Percentiles rank a stretch among this genome's conserved stretches.
Conservation (phyloP, 2,329 filamentous ascomycete genomes). For the Sclerotinia glacialis region DNA sequence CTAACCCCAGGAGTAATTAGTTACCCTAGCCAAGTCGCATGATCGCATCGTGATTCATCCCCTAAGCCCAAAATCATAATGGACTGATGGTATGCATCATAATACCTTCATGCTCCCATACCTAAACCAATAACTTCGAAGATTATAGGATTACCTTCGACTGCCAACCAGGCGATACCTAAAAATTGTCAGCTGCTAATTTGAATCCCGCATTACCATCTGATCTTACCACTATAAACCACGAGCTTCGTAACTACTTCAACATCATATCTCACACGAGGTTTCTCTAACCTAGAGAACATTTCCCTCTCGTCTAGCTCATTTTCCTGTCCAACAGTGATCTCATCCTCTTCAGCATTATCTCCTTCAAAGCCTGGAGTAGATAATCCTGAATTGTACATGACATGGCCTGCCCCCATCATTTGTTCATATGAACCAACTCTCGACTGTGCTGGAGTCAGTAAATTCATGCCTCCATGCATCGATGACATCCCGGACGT, state of each 20-base stretch:
- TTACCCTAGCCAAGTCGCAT: neutral
- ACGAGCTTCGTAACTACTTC: slow-evolving; percentile 96
- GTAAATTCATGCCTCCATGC: slow-evolving; percentile 43
- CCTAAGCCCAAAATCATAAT: neutral
- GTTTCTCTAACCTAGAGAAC: slow-evolving; percentile 79
- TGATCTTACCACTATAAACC: slow-evolving; percentile 77
- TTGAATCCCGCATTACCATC: slow-evolving; percentile 20
- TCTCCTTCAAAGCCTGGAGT: slow-evolving; percentile 39
- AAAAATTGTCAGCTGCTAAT: slow-evolving; percentile 12
- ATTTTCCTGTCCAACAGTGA: slow-evolving; percentile 48
- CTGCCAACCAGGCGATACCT: slow-evolving; percentile 82
- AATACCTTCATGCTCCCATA: slow-evolving; percentile 31
- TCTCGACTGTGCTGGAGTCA: slow-evolving; percentile 46
- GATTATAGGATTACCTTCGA: slow-evolving; percentile 45
- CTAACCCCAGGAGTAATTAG: slow-evolving; percentile 2
- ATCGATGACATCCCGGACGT: slow-evolving; percentile 44
- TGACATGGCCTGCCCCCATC: slow-evolving; percentile 65
- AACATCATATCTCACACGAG: slow-evolving; percentile 93
- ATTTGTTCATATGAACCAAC: slow-evolving; percentile 67
- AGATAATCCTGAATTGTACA: slow-evolving; percentile 38
- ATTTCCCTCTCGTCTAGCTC: slow-evolving; percentile 67
- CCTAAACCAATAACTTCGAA: slow-evolving; percentile 45
- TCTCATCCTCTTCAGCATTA: slow-evolving; percentile 40
- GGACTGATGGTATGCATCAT: neutral
- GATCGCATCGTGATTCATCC: neutral